These are phyloP conservation scores for Ceratobasidium sp. DNA, from an alignment of 1,284 basidiomycete genomes.

Conservation along the genomic window DNA sequence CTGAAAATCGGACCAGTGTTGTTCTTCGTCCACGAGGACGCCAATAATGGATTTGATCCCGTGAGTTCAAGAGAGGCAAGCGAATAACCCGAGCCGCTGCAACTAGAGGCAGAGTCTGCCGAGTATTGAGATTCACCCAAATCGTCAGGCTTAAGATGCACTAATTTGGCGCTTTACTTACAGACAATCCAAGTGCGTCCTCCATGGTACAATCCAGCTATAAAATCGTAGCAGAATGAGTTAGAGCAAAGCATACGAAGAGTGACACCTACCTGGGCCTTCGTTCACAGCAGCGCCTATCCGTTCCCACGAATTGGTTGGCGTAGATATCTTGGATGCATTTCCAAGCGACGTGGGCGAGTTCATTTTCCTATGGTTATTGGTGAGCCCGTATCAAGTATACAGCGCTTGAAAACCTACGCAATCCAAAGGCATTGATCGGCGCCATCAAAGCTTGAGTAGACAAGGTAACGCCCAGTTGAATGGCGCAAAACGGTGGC, in stretches of 20 bases:
- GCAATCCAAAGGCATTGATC: conserved; percentile 59
- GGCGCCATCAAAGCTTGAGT: conserved; percentile 57
- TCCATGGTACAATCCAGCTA: conserved; percentile 33
- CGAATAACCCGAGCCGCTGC: conserved; percentile 45
- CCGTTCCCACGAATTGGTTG: conserved; percentile 52
- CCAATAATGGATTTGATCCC: conserved; percentile 57
- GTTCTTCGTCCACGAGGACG: conserved; percentile 55
- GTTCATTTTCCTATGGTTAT: conserved; percentile 54
- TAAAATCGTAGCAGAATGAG: neutral
- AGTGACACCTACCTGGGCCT: conserved; percentile 44
- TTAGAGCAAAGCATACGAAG: neutral
- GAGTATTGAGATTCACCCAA: conserved; percentile 22
- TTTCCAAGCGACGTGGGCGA: conserved; percentile 59
- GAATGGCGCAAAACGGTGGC: conserved; percentile 56
- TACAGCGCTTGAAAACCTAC: conserved; percentile 47
- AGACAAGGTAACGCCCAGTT: conserved; percentile 57
- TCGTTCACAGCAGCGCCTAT: conserved; percentile 41
- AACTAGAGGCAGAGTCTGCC: conserved; percentile 43
- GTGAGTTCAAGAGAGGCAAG: conserved; percentile 55
- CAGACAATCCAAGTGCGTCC: conserved; percentile 46
- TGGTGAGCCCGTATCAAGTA: conserved; percentile 37
- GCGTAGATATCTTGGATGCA: conserved; percentile 58
- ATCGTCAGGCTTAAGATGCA: no score
- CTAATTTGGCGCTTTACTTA: conserved; percentile 1
- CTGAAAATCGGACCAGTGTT: conserved; percentile 42